phyloP scores from a whole-genome alignment of 2,329 filamentous ascomycete species.

The Fusarium duplospermum region DNA sequence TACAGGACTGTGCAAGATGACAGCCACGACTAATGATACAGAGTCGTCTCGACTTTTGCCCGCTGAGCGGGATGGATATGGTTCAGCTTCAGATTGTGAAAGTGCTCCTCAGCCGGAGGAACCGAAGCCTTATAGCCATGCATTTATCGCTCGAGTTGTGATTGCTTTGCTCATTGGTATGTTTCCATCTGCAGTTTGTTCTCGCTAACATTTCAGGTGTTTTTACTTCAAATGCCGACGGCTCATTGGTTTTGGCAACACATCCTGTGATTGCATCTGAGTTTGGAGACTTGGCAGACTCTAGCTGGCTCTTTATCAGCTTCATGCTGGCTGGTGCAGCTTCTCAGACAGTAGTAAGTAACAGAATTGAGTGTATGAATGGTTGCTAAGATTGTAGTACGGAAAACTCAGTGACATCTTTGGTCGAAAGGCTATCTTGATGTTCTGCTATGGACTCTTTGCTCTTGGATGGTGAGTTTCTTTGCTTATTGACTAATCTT shows the following conservation, averaged over 20 bases:
- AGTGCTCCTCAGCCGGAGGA: not conserved
- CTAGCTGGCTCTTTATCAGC: constrained; percentile 55
- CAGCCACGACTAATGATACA: not conserved
- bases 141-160: constrained; percentile 32
- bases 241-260: constrained; percentile 73
- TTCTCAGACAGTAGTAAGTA: constrained; percentile 56
- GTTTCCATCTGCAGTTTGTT: not conserved
- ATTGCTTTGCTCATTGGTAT: constrained; percentile 31
- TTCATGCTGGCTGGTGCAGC: constrained; percentile 48
- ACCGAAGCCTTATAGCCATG: constrained; percentile 24
- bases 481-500: not conserved
- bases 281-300: constrained; percentile 66
- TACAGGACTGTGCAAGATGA: not conserved
- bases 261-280: constrained; percentile 72
- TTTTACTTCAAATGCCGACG: constrained; percentile 74
- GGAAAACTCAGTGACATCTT: constrained; percentile 47
- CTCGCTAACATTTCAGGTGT: constrained; percentile 50
- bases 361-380: not conserved
- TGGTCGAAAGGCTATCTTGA: constrained; percentile 41
- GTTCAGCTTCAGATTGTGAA: constrained; percentile 18
- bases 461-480: constrained; percentile 52
- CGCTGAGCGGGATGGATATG: constrained; percentile 6
- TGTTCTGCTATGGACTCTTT: constrained; percentile 45
- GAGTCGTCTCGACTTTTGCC: constrained; percentile 21
- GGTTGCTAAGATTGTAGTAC: constrained; percentile 32